Evolutionary conservation across 2,329 filamentous ascomycete genomes (phyloP).

Genomic region (Pseudocercospora pini-densiflorae): DNA sequence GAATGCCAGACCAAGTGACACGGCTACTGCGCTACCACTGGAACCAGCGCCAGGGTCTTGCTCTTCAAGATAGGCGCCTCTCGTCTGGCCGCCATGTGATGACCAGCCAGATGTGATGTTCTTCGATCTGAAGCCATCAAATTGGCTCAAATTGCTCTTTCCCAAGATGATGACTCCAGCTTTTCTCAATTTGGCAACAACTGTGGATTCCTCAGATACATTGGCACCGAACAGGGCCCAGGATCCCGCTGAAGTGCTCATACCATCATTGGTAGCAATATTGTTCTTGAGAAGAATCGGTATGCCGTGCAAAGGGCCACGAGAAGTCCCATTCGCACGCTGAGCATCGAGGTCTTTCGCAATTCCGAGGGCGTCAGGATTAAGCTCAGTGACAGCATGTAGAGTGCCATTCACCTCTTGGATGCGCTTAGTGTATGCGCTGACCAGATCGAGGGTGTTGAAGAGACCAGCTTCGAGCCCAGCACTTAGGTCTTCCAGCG

Average conservation of each 20-base stretch:
- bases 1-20: slow-evolving; percentile 62
- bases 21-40: slow-evolving; percentile 65
- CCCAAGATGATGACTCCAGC: slow-evolving; percentile 69
- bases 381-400: slow-evolving; percentile 59
- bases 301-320: slow-evolving; percentile 65
- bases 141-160: slow-evolving; percentile 68
- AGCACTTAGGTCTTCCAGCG: slow-evolving; percentile 54
- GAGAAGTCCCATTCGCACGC: slow-evolving; percentile 50
- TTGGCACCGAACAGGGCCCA: slow-evolving; percentile 65
- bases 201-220: slow-evolving; percentile 60
- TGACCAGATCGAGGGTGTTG: slow-evolving; percentile 62
- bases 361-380: slow-evolving; percentile 59
- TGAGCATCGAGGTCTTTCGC: slow-evolving; percentile 55
- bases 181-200: slow-evolving; percentile 63
- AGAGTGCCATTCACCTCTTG: slow-evolving; percentile 58
- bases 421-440: slow-evolving; percentile 59
- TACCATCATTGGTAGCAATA: slow-evolving; percentile 65
- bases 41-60: slow-evolving; percentile 68
- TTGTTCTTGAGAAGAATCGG: slow-evolving; percentile 71
- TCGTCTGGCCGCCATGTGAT: slow-evolving; percentile 65
- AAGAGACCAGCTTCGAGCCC: slow-evolving; percentile 58
- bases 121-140: slow-evolving; percentile 64
- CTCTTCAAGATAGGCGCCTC: slow-evolving; percentile 63
- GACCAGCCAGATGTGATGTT: slow-evolving; percentile 68
- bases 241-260: slow-evolving; percentile 69